Base-by-base conservation (phyloP, 305 asterid genomes). In the Fraxinus floribunda region DNA sequence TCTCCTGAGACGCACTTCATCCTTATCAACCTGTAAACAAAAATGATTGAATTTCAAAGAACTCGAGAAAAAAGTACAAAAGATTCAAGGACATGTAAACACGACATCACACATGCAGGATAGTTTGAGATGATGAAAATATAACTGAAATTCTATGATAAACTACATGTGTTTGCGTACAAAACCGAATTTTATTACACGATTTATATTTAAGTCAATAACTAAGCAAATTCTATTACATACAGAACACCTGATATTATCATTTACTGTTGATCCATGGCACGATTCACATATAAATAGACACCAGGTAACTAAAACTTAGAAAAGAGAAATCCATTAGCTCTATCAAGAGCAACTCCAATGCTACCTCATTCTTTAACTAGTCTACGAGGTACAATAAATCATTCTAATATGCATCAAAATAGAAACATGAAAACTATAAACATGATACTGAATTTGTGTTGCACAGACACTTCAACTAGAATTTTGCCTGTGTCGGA, bases 1-100 rank as follows among this genome's bases (percentile, higher is more conserved):
- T 90, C 99, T 91, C 91, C 98, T 91, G 87, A 96, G 90, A 70
- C 99, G 94, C 78, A 96, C 99, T 87, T 96, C 99, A 86, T 94
- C 98, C 87, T 92, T 96, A 85, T 96, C 99, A 84, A 96, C 98
- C 99, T 96, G 84, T 52, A 87, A 80, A 84, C 77, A 80, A 78
- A 78, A 75, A 79, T 20, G 22, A 62, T 26, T 71, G 66, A 84
- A 70, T 80, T 39, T 76, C 75, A 82, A 68, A 75, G 75, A 82
- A 52, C 75, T 64, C 15, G 35, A n/a, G 15, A 35, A n/a, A 72
- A 72, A 78, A 60, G 70, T 74, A 80, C 36, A 52, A 78, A 82
- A 36, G n/a, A 83, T 20, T 15, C 64, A 7, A 79, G 46, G 71
- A 66, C 46, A 55, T 13, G 26, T 35, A 32, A 55, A 77, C 49